Evolutionary conservation across 169 alveolate genomes (phyloP), one percentile per base, ranked within the genome.

Genomic region (Theileria sp.): DNA sequence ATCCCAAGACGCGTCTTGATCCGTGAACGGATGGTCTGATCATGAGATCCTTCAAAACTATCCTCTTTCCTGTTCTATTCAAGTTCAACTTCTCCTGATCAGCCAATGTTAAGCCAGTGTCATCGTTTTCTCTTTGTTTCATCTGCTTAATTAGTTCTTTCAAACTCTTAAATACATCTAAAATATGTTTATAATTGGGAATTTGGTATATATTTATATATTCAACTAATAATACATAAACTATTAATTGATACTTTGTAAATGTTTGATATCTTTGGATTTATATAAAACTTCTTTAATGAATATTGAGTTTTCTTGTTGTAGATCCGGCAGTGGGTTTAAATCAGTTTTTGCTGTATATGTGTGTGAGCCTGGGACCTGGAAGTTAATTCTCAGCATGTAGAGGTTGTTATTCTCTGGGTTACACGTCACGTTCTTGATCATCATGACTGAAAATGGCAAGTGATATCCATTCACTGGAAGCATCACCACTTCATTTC

Each of bases 81-180:
- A 92, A 64, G 77, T 75, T 69, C 28, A 97, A 91, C 79, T 92
- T 94, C 30, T 96, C 99, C 76, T 96, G 98, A 71, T 94, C 96
- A 2, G 94, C 95, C 51, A 94, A 60, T 17, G 94, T 94, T 71
- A 94, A 93, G 73, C 88, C 93, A 77, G 92, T 95, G 66, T 89
- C 95, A 71, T 96, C 98, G 34, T 90, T 91, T 34, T 96, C 99
- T 72, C 95, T 93, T 74, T 94, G 95, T 86, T 94, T 96, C 64
- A 95, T 96, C 67, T 94, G 95, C 86, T 97, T 97, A 60, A 95
- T 92, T 79, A 96, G 95, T 23, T 97, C 99, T 90, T 96, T 98
- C 44, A 98, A 94, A 50, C 94, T 89, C 67, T 96, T 91, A 65
- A 92, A 92, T 5, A 96, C 89, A 21, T 82, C 75, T 67, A 60